These are phyloP conservation scores for Fraxinus cuspidata DNA, from an alignment of 257 asterid species.

Conservation along the genomic window DNA sequence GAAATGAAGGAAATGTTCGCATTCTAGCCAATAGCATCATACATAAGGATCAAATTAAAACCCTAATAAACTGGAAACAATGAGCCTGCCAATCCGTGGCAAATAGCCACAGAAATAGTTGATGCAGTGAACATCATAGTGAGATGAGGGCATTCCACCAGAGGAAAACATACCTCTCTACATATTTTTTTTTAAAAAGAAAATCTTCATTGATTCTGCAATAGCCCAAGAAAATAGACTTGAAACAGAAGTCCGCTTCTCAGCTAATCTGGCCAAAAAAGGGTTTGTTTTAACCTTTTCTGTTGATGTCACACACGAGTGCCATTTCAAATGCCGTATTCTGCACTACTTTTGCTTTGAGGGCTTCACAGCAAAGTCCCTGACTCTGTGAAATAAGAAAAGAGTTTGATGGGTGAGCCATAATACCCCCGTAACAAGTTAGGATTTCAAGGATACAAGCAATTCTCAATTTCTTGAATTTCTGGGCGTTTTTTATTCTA, in stretches of 20 bases:
- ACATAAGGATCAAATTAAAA: conserved; percentile 78
- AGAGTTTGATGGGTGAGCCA: conserved; percentile 40
- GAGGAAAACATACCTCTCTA: conserved; percentile 63
- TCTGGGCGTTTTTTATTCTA: conserved; percentile 28
- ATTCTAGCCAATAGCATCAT: conserved; percentile 80
- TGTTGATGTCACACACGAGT: conserved; percentile 66
- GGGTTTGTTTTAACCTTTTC: conserved; percentile 86
- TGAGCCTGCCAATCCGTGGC: conserved; percentile 84
- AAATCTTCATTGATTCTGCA: conserved; percentile 74
- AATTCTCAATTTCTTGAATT: conserved; percentile 27
- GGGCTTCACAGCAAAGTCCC: conserved; percentile 42
- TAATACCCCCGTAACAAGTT: conserved; percentile 37
- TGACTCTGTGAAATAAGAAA: conserved; percentile 48
- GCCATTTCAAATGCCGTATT: conserved; percentile 67
- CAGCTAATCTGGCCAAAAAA: conserved; percentile 67
- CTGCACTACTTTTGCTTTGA: conserved; percentile 45
- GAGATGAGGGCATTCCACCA: conserved; percentile 89
- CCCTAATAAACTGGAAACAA: conserved; percentile 86
- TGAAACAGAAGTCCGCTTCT: conserved; percentile 79
- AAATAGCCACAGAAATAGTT: conserved; percentile 82
- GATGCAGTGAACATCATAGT: conserved; percentile 44
- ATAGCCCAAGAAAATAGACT: conserved; percentile 64
- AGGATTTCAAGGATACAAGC: conserved; percentile 36
- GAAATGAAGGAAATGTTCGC: conserved; percentile 48
- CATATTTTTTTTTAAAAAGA: conserved; percentile 63